Percentiles rank a stretch among this genome's conserved stretches.
Conservation (phyloP, 352 stramenopile species). For the Phytophthora palmivora region DNA sequence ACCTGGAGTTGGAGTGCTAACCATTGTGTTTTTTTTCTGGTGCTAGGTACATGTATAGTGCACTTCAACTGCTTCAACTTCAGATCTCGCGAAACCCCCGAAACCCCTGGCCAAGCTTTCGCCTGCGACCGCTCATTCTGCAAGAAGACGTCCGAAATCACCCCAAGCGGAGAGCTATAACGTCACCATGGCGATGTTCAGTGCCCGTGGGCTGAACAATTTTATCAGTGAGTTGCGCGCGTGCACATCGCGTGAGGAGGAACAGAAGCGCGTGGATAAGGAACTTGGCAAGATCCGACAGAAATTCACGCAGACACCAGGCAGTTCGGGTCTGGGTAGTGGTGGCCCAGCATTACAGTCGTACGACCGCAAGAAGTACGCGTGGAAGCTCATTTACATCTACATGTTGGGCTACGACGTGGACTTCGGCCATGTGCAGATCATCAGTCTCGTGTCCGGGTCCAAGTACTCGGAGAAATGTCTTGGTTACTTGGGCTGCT, state of each 20-base stretch:
- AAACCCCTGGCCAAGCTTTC: no score
- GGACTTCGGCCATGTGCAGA: slow-evolving; percentile 98
- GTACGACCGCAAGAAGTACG: slow-evolving; percentile 99
- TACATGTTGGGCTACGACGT: slow-evolving; percentile 99
- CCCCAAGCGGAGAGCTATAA: background rate
- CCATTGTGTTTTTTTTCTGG: no score
- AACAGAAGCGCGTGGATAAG: slow-evolving; percentile 96
- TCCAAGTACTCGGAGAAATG: slow-evolving; percentile 95
- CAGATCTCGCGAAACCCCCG: slow-evolving; percentile 24
- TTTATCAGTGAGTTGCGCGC: slow-evolving; percentile 83
- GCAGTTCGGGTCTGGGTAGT: slow-evolving; percentile 24
- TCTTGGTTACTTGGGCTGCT: slow-evolving; percentile 97
- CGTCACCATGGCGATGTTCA: slow-evolving; percentile 79
- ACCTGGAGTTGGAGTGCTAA: no score
- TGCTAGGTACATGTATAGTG: background rate
- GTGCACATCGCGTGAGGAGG: slow-evolving; percentile 91
- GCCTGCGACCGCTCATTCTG: slow-evolving; percentile 17
- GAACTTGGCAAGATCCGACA: slow-evolving; percentile 98
- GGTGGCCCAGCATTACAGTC: slow-evolving; percentile 78
- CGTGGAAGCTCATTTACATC: slow-evolving; percentile 99
- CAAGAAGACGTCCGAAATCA: slow-evolving; percentile 18
- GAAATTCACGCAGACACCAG: slow-evolving; percentile 92
- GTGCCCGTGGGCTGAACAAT: slow-evolving; percentile 80
- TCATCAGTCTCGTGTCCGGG: slow-evolving; percentile 95
- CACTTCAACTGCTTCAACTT: slow-evolving; percentile 18